Conservation (phyloP, 768 basidiomycete genomes). For the Amanita rubescens region DNA sequence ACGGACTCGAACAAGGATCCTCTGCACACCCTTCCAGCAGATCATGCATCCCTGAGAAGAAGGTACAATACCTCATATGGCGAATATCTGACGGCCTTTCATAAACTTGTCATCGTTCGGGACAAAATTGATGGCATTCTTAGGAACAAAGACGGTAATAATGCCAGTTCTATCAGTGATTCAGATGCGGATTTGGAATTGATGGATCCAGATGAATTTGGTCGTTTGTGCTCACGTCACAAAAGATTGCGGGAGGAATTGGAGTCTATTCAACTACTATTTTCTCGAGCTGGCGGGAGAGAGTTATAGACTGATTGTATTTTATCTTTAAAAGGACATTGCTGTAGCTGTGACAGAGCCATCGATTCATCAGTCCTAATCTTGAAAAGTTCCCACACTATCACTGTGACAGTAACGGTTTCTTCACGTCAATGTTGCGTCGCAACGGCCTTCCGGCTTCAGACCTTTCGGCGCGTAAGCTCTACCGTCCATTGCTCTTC, state of each 20-base stretch:
- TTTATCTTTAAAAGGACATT: neutral
- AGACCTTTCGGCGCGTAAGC: neutral
- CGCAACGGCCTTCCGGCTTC: neutral
- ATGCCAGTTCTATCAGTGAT: constrained; percentile 32
- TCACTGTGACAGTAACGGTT: neutral
- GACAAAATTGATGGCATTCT: constrained; percentile 35
- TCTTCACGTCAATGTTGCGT: constrained; percentile 11
- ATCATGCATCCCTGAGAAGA: constrained; percentile 44
- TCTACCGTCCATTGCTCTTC: neutral
- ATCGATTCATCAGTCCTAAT: too few relatives aligned
- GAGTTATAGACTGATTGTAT: neutral
- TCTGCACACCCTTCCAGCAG: constrained; percentile 32
- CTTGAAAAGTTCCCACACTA: neutral
- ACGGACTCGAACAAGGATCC: constrained; percentile 13
- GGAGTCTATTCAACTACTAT: constrained; percentile 31
- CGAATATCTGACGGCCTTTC: constrained; percentile 41
- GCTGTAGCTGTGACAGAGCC: too few relatives aligned
- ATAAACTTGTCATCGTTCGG: constrained; percentile 42
- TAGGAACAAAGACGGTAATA: constrained; percentile 28
- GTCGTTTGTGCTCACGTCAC: constrained; percentile 36
- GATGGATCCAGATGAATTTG: constrained; percentile 41
- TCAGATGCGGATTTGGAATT: constrained; percentile 50
- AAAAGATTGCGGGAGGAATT: constrained; percentile 45
- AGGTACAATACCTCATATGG: constrained; percentile 46
- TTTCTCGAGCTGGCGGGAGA: neutral